phyloP scores from a whole-genome alignment of 345 rosid species.

The Camelina laxa region DNA sequence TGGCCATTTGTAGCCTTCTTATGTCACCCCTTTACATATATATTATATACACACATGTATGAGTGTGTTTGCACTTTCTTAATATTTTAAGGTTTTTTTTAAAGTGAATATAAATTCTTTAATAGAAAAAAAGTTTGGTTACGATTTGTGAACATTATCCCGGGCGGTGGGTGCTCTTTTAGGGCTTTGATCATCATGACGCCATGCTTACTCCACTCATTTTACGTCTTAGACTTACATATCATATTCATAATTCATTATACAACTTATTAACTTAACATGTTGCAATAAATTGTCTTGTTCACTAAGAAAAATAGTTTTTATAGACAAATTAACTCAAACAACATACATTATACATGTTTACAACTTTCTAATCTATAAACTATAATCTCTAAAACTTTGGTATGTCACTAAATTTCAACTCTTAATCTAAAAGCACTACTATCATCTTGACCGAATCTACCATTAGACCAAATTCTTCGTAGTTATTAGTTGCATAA shows the following conservation, averaged over 20 bases:
- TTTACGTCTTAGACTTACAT: neutral
- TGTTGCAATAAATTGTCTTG: neutral
- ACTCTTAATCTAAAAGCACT: neutral
- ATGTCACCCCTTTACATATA: conserved; percentile 40
- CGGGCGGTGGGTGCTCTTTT: conserved; percentile 36
- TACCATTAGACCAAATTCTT: neutral
- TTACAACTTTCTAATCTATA: neutral
- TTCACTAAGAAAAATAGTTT: neutral
- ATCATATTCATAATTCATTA: neutral
- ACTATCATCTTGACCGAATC: neutral
- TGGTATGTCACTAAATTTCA: neutral
- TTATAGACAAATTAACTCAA: conserved; percentile 1
- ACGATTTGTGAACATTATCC: conserved; percentile 42
- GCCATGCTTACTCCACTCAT: conserved; percentile 37
- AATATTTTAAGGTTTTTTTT: conserved; percentile 31
- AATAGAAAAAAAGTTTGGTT: conserved; percentile 31
- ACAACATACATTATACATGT: neutral
- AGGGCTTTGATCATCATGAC: conserved; percentile 50
- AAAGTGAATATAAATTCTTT: conserved; percentile 30
- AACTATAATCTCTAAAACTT: neutral
- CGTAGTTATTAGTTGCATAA: neutral
- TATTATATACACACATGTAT: conserved; percentile 28
- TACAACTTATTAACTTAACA: neutral
- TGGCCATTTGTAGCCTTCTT: conserved; percentile 45
- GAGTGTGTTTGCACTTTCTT: conserved; percentile 43